Evolutionary conservation across 495 filamentous ascomycete species (phyloP), one percentile per base, ranked within the genome.

Genomic region (Trichoderma orchidacearum): DNA sequence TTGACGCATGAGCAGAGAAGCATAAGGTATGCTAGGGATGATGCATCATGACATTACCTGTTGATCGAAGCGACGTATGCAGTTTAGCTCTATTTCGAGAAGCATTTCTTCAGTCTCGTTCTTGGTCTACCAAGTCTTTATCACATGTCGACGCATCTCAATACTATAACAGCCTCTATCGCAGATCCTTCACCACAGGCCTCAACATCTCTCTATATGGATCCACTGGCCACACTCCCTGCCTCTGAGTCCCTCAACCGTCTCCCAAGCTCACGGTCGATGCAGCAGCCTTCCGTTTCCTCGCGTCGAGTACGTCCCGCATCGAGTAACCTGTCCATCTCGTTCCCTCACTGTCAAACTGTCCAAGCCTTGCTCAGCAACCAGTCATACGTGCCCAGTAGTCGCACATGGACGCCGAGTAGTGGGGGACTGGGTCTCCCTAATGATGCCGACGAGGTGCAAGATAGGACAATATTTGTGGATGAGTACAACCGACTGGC

Each of bases 401-500:
- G 69, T 59, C 66, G 63, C 15, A 75, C 73, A 13, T 75, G 74
- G 75, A 72, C 74, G 1, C 68, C 68, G 30, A 74, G 72, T 21
- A 75, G 68, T 30, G 67, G 65, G 11, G 68, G 72, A 8, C 56
- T 61, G 1, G 66, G 60, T 6, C 56, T 64, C 3, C 32, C 65
- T 3, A 64, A 62, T 2, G 74, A 77, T 25, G 57, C 63, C 5
- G 72, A 77, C 41, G 72, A 74, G 31, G 60, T 70, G 21, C 68
- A 75, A 21, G 63, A 71, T 31, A 70, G 71, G 34, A 56, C 61
- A 9, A 61, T 65, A 23, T 80, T 78, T 57, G 60, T 78, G 5
- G 45, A 68, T 6, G 72, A 80, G 61, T 84, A 81, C 57, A 84
- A 83, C 60, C 64, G 70, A 18, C 67, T 84, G 8, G 80, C 80